These are phyloP conservation scores for Pouteria campechiana DNA, from an alignment of 179 eudicot species.

Conservation along the genomic window DNA sequence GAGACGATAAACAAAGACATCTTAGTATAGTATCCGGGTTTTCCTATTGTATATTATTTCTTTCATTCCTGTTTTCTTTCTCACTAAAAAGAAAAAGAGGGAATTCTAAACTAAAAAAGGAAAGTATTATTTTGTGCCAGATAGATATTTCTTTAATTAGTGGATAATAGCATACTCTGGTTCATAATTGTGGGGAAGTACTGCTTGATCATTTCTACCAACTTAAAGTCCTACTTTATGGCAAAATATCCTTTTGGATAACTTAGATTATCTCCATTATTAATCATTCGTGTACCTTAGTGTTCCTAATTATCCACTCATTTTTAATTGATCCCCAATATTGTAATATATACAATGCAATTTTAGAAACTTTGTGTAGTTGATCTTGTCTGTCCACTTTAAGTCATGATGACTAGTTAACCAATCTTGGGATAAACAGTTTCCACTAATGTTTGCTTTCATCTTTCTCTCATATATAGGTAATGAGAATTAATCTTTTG, in stretches of 20 bases:
- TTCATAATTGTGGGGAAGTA: background rate
- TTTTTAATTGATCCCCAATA: background rate
- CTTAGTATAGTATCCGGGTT: no score
- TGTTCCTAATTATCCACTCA: background rate
- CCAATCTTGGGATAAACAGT: no score
- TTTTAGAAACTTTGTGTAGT: background rate
- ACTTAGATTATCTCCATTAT: background rate
- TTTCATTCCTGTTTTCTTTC: no score
- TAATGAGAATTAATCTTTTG: no score
- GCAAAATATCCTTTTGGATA: background rate
- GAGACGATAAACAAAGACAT: no score
- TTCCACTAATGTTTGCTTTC: no score
- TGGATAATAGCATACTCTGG: background rate
- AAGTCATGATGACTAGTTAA: no score
- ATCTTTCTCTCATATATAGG: no score
- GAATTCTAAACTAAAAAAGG: no score
- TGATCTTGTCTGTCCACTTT: background rate
- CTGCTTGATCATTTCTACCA: background rate
- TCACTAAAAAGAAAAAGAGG: no score
- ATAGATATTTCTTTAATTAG: background rate
- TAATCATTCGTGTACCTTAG: background rate
- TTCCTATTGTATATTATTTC: no score
- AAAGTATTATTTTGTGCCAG: background rate
- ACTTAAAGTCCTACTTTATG: no score
- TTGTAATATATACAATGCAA: background rate